Evolutionary conservation across 2,329 filamentous ascomycete species (phyloP), one percentile per base, ranked within the genome.

Genomic region (Cryphonectria radicalis): DNA sequence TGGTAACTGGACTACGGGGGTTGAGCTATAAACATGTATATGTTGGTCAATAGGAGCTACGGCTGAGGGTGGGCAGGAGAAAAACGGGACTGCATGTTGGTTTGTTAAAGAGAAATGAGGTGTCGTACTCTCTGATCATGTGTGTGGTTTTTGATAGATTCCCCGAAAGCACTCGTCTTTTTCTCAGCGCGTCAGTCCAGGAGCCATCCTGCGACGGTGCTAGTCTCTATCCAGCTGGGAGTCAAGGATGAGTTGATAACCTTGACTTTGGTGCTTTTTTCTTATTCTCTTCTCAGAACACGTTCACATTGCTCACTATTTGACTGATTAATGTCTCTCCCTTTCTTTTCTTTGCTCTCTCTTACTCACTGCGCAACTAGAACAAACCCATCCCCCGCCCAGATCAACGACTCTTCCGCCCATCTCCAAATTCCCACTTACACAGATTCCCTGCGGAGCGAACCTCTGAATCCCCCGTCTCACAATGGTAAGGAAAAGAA

Each of bases 161-260:
- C 68, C 69, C 70, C 70, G 22, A 46, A 57, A 67, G 70, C 70
- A 65, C 68, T 72, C 43, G 55, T 69, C 60, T 72, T 68, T 67
- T 35, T 65, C 65, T 73, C 53, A 17, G 42, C 62, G 60, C 69
- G 50, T 71, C 66, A 66, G 68, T 60, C 32, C 69, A 70, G 71
- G 71, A 73, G 66, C 68, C 46, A 46, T 68, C 71, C 42, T 70
- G 64, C 40, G 55, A 64, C 62, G 64, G 53, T 67, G 69, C 65
- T 55, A 68, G n/a, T 46, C 53, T 67, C 63, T 71, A 62, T 46
- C 53, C 42, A 32, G 11, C n/a, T 37, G 46, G 42, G 42, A 65
- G 63, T 55, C 43, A 66, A 25, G n/a, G 42, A 35, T 22, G n/a
- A 57, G 10, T 59, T 32, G 0, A 32, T 32, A 59, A 19, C 25